These are phyloP conservation scores for Metschnikowia lachancei DNA, from an alignment of 805 yeast genomes.

Conservation along the genomic window DNA sequence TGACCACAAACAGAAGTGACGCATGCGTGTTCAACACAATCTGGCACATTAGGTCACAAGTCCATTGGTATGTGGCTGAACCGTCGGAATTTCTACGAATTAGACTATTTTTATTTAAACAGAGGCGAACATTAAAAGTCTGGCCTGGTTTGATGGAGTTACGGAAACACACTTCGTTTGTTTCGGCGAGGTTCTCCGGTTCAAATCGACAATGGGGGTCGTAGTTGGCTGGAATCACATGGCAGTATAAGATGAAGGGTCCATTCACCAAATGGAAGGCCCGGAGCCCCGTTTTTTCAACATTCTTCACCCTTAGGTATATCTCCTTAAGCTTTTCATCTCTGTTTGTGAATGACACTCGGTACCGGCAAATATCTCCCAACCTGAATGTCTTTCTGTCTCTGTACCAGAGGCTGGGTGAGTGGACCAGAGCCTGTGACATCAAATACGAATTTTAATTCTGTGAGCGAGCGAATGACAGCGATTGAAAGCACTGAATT, in stretches of 20 bases:
- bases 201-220: constrained; percentile 24
- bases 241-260: constrained; percentile 44
- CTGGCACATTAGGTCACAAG: constrained; percentile 41
- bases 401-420: constrained; percentile 30
- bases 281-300: constrained; percentile 35
- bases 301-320: constrained; percentile 39
- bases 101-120: constrained; percentile 46
- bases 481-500: too few relatives aligned
- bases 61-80: constrained; percentile 31
- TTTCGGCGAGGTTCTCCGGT: constrained; percentile 22
- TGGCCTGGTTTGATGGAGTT: constrained; percentile 66
- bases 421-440: not conserved
- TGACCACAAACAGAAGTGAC: constrained; percentile 31
- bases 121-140: constrained; percentile 55
- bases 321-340: constrained; percentile 16
- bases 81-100: constrained; percentile 18
- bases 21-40: constrained; percentile 37
- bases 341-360: constrained; percentile 25
- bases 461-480: too few relatives aligned
- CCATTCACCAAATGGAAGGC: constrained; percentile 44
- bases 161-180: constrained; percentile 35
- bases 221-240: constrained; percentile 40
- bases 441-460: not conserved
- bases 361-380: constrained; percentile 40
- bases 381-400: constrained; percentile 35